These are phyloP conservation scores for Fusarium kyushuense DNA, from an alignment of 2,329 filamentous ascomycete species.

Conservation along the genomic window DNA sequence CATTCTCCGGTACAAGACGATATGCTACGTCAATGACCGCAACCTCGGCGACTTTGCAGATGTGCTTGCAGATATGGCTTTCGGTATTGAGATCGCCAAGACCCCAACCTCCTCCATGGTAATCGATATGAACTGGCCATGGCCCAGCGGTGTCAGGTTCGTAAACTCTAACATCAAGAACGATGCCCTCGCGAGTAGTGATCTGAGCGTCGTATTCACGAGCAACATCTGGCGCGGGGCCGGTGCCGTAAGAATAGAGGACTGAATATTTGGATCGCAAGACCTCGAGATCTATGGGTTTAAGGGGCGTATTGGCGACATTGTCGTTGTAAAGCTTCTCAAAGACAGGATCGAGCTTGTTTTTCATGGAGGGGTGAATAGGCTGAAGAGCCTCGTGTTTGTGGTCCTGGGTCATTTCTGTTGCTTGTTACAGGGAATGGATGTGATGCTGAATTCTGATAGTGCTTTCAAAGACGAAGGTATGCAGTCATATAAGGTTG, in stretches of 20 bases:
- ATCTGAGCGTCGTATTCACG: conserved; percentile 54
- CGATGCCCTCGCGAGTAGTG: background rate
- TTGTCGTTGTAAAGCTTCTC: conserved; percentile 62
- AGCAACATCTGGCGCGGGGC: conserved; percentile 56
- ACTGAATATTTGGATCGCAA: conserved; percentile 58
- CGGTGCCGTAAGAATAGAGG: conserved; percentile 60
- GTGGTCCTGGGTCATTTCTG: conserved; percentile 20
- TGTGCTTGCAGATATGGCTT: conserved; percentile 61
- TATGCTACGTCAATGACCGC: conserved; percentile 58
- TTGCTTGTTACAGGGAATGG: background rate
- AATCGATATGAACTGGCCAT: conserved; percentile 63
- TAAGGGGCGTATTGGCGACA: conserved; percentile 56
- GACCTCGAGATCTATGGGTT: conserved; percentile 55
- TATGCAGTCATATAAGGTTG: no score
- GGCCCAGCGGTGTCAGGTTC: conserved; percentile 50
- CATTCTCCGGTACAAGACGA: conserved; percentile 8
- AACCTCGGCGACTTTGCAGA: conserved; percentile 58
- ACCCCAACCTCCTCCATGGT: conserved; percentile 63
- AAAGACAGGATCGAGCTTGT: conserved; percentile 60
- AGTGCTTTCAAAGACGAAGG: no score
- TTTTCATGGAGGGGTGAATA: conserved; percentile 60
- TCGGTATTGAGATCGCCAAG: conserved; percentile 64
- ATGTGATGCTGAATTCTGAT: no score
- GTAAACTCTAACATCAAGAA: conserved; percentile 4
- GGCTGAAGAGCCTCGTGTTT: conserved; percentile 61